Percentiles rank a stretch among this genome's conserved stretches.
Conservation (phyloP, 768 basidiomycete genomes). For the Hypholoma sublateritium region DNA sequence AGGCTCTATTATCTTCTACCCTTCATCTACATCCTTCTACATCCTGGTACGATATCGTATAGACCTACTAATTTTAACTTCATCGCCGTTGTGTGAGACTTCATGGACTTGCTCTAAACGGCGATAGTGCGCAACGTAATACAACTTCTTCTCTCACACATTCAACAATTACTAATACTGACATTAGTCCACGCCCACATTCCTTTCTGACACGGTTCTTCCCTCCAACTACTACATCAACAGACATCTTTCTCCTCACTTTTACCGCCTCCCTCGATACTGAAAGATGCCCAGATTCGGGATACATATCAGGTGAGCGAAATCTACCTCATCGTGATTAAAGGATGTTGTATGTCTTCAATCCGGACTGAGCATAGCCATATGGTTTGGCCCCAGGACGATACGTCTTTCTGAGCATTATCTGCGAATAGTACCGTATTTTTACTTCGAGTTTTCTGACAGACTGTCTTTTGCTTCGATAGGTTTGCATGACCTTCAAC, state of each 20-base stretch:
- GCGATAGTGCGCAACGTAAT: neutral
- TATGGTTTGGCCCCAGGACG: neutral
- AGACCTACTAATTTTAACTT: too few species aligned
- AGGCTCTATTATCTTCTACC: neutral
- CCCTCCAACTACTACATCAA: too few species aligned
- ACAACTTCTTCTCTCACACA: neutral
- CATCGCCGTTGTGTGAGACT: too few species aligned
- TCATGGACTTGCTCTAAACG: too few species aligned
- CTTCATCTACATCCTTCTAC: neutral
- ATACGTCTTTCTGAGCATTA: neutral
- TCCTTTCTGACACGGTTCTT: too few species aligned
- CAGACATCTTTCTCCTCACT: neutral
- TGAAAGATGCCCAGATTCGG: neutral
- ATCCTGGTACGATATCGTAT: too few species aligned
- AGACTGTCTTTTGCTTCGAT: neutral
- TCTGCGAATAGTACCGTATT: neutral
- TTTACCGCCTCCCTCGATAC: neutral
- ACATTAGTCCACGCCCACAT: neutral
- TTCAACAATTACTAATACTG: neutral
- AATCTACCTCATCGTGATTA: too few species aligned
- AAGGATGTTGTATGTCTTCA: slow-evolving; percentile 7
- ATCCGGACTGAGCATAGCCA: slow-evolving; percentile 6
- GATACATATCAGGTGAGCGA: neutral
- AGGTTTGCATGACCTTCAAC: neutral
- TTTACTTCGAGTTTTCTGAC: neutral